These are phyloP conservation scores for Chaetomidium leptoderma DNA, from an alignment of 495 filamentous ascomycete genomes.

Conservation along the genomic window DNA sequence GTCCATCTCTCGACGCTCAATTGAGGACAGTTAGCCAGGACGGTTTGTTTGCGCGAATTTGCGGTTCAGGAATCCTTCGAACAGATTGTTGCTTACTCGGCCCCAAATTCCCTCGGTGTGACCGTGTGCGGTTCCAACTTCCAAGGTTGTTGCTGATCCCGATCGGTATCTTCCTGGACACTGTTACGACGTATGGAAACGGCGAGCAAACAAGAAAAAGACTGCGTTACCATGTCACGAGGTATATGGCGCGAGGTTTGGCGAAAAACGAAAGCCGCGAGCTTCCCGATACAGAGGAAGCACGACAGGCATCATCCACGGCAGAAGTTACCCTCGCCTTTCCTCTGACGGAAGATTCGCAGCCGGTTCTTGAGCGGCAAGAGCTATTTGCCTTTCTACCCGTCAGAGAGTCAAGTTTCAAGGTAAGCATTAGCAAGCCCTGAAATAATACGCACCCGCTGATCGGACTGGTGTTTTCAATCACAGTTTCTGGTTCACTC, in stretches of 20 bases:
- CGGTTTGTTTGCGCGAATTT: too few species aligned
- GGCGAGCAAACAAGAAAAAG: too few species aligned
- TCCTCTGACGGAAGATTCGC: slow-evolving; percentile 27
- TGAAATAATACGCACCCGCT: not conserved
- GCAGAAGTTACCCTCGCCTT: slow-evolving; percentile 36
- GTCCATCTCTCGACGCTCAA: too few species aligned
- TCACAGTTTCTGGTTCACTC: slow-evolving; percentile 48
- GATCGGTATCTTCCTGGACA: too few species aligned
- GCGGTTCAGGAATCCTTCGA: too few species aligned
- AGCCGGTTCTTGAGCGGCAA: slow-evolving; percentile 28
- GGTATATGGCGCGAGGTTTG: slow-evolving; percentile 17
- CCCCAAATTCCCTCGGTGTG: too few species aligned
- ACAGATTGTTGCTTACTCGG: too few species aligned
- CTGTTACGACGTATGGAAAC: too few species aligned
- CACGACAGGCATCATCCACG: slow-evolving; percentile 15
- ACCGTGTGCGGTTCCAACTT: too few species aligned
- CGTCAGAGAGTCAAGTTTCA: slow-evolving; percentile 33
- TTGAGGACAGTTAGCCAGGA: too few species aligned
- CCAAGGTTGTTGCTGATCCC: too few species aligned
- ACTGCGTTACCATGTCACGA: slow-evolving; percentile 28
- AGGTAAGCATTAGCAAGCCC: slow-evolving; percentile 12
- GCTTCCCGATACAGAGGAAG: slow-evolving; percentile 21
- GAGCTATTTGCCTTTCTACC: slow-evolving; percentile 41
- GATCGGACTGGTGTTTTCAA: not conserved
- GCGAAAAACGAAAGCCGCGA: slow-evolving; percentile 31